Conservation (phyloP, 2,329 filamentous ascomycete species). For the Hypoxylon sp. region DNA sequence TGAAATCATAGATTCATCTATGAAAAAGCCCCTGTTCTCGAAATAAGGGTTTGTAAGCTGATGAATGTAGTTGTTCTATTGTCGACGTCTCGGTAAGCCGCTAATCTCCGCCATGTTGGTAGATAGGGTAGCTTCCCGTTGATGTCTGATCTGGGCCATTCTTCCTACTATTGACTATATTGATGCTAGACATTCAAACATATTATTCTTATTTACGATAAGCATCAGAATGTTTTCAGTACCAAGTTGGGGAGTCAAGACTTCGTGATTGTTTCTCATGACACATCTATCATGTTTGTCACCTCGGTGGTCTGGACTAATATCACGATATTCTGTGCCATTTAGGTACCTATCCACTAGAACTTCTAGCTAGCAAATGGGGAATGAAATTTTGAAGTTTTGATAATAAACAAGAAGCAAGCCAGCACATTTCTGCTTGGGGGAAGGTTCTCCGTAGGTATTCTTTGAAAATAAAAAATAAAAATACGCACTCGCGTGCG, state of each 20-base stretch:
- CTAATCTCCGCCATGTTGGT: background rate
- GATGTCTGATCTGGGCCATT: background rate
- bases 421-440: background rate
- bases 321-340: background rate
- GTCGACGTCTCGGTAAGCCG: background rate
- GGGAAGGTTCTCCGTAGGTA: background rate
- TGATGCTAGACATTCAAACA: background rate
- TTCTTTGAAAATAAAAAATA: background rate
- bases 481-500: too few relatives aligned
- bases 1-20: background rate
- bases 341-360: slow-evolving; percentile 1
- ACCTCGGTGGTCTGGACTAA: background rate
- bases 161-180: background rate
- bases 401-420: background rate
- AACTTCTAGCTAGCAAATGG: background rate
- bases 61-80: background rate
- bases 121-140: background rate
- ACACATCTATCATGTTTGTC: background rate
- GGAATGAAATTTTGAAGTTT: background rate
- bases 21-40: background rate
- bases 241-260: background rate
- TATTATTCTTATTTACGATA: background rate
- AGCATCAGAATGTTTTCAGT: background rate
- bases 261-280: background rate
- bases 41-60: background rate